Conservation (phyloP, 2,329 filamentous ascomycete genomes). For the Graphilbum fragrans region DNA sequence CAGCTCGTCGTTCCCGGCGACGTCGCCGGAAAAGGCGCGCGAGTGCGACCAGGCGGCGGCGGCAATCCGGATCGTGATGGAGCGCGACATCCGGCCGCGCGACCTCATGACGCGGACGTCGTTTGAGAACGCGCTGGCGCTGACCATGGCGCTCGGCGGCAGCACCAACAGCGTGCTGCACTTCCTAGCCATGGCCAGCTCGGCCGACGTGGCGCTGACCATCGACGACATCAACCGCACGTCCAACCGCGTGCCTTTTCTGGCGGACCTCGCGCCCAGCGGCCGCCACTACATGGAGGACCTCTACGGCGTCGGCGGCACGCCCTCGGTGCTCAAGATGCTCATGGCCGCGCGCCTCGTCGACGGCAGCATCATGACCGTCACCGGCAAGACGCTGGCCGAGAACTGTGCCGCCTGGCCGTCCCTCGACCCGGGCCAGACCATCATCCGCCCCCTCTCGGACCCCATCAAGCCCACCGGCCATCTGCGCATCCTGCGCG, state of each 20-base stretch:
- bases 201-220: slow-evolving; percentile 63
- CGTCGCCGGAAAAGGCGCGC: slow-evolving; percentile 70
- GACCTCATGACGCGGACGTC: slow-evolving; percentile 69
- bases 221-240: slow-evolving; percentile 76
- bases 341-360: slow-evolving; percentile 65
- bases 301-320: slow-evolving; percentile 74
- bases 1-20: slow-evolving; percentile 72
- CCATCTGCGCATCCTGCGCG: slow-evolving; percentile 77
- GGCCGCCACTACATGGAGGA: slow-evolving; percentile 79
- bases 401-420: slow-evolving; percentile 73
- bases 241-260: slow-evolving; percentile 71
- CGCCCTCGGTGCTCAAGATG: slow-evolving; percentile 75
- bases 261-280: slow-evolving; percentile 74
- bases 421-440: slow-evolving; percentile 64
- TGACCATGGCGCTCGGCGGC: slow-evolving; percentile 87
- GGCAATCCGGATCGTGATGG: slow-evolving; percentile 68
- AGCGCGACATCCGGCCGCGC: slow-evolving; percentile 67
- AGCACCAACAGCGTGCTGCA: slow-evolving; percentile 84
- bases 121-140: slow-evolving; percentile 79
- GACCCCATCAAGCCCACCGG: slow-evolving; percentile 68
- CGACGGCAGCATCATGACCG: slow-evolving; percentile 65
- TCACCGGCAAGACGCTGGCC: slow-evolving; percentile 73
- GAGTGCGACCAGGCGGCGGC: slow-evolving; percentile 75
- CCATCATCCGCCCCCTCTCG: slow-evolving; percentile 67
- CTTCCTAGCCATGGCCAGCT: slow-evolving; percentile 81